Evolutionary conservation across 176 grass and related monocot species (phyloP), one percentile per base, ranked within the genome.

Genomic region (Cenchrus purpureus): DNA sequence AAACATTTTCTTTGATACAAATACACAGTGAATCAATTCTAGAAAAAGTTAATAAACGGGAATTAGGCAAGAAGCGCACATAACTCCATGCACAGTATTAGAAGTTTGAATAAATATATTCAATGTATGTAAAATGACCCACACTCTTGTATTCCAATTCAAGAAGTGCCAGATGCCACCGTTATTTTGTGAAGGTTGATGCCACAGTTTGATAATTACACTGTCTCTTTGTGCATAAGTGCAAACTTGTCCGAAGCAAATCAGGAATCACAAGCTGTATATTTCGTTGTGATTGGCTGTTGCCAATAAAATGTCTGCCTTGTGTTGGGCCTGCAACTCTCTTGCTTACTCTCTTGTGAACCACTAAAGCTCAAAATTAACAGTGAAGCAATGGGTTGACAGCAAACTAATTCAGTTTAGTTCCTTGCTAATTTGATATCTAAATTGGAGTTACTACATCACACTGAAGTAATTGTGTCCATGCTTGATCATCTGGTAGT

Each of bases 291-390:
- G 45, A 9, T 45, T 70, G 40, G 74, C 66, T 81, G 80, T 48
- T 80, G 11, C 42, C 15, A 79, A 37, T 65, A 51, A 40, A 16
- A 16, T 71, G 32, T 3, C 15, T 82, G 45, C 1, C 11, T n/a
- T 70, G 1, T 48, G 53, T 45, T 62, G 11, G 62, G 63, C 2
- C 60, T 40, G 2, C 14, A 19, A 16, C 15, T 80, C 40, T 22
- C 75, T 79, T 77, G 54, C 25, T 77, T 46, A 14, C 68, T 63
- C 22, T 71, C 68, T 82, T 60, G 52, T 83, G 49, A 79, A 84
- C 12, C 34, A 73, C 17, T 40, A 79, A 3, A 59, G 3, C 28
- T 40, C 67, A 75, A 49, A 69, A 61, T 20, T 80, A 53, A 53
- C 20, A 55, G 46, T 11, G 7, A 81, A 76, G 6, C 31, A 31